Conservation (phyloP, 176 grass and related monocot species). For the Tillandsia fasciculata region DNA sequence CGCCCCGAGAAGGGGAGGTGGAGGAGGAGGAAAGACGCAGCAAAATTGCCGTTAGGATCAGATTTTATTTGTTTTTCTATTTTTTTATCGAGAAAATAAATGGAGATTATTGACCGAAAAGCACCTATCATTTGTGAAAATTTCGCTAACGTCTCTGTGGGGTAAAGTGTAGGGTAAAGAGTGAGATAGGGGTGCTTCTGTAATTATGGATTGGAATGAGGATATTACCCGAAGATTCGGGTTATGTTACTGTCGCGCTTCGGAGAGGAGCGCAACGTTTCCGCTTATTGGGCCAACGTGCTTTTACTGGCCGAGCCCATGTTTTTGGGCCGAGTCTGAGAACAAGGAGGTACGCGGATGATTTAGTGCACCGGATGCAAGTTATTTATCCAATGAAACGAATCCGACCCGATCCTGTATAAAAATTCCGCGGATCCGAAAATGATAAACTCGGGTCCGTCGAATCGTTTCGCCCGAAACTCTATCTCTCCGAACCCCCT, state of each 20-base stretch:
- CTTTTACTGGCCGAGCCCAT: neutral
- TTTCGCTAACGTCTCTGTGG: neutral
- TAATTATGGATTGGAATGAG: neutral
- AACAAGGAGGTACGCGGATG: too few relatives aligned
- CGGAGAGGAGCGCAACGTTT: neutral
- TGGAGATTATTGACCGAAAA: neutral
- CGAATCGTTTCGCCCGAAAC: neutral
- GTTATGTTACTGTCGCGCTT: neutral
- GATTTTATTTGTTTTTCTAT: too few relatives aligned
- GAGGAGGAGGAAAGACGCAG: neutral
- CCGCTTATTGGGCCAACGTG: neutral
- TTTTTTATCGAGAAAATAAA: neutral
- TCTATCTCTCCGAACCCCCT: neutral
- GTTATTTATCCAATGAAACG: too few relatives aligned
- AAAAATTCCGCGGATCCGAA: too few relatives aligned
- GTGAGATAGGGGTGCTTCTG: neutral
- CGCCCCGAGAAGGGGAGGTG: slow-evolving; percentile 22
- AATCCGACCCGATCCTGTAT: too few relatives aligned
- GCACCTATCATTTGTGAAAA: neutral
- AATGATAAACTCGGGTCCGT: neutral
- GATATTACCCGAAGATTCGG: slow-evolving; percentile 29
- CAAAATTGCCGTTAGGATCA: neutral
- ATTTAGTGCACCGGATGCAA: too few relatives aligned
- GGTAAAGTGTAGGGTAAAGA: neutral
- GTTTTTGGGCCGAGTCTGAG: too few relatives aligned